A percentile compares a stretch with the other conserved stretches of the same genome.
Evolutionary conservation across 73 alveolate species (phyloP).

Genomic region (Stentor roeselii): DNA sequence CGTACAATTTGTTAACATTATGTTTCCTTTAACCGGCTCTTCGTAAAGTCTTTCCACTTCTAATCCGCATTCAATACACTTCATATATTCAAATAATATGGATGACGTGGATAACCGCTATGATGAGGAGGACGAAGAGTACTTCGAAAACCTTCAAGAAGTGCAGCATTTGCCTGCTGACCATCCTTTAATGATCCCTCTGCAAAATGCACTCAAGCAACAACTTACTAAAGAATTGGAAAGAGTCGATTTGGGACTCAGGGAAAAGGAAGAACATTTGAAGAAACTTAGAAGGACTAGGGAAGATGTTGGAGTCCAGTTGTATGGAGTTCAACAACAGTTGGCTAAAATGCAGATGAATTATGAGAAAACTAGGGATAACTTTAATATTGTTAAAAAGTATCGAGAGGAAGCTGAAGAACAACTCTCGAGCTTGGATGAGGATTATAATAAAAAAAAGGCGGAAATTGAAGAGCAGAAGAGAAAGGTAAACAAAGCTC

Average conservation of each 20-base stretch:
- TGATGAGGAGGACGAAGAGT: slow-evolving; percentile 5
- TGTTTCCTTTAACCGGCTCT: slow-evolving; percentile 26
- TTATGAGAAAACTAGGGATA: slow-evolving; percentile 82
- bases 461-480: slow-evolving; percentile 80
- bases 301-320: slow-evolving; percentile 86
- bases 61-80: neutral
- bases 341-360: slow-evolving; percentile 81
- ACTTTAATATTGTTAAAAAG: slow-evolving; percentile 73
- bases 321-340: slow-evolving; percentile 80
- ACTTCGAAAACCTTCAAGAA: slow-evolving; percentile 22
- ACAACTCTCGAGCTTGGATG: slow-evolving; percentile 59
- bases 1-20: neutral
- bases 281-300: slow-evolving; percentile 62
- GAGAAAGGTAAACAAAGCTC: slow-evolving; percentile 70
- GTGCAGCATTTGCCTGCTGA: slow-evolving; percentile 69
- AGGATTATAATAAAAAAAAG: slow-evolving; percentile 64
- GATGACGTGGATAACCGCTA: slow-evolving; percentile 5
- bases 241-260: slow-evolving; percentile 66
- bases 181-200: slow-evolving; percentile 71
- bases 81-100: neutral
- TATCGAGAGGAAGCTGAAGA: slow-evolving; percentile 78
- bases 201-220: slow-evolving; percentile 66
- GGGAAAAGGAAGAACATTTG: slow-evolving; percentile 74
- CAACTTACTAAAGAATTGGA: slow-evolving; percentile 81
- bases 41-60: neutral